Evolutionary conservation across 306 rosid species (phyloP), one percentile per base, ranked within the genome.

Genomic region (Adenanthera pavonina): DNA sequence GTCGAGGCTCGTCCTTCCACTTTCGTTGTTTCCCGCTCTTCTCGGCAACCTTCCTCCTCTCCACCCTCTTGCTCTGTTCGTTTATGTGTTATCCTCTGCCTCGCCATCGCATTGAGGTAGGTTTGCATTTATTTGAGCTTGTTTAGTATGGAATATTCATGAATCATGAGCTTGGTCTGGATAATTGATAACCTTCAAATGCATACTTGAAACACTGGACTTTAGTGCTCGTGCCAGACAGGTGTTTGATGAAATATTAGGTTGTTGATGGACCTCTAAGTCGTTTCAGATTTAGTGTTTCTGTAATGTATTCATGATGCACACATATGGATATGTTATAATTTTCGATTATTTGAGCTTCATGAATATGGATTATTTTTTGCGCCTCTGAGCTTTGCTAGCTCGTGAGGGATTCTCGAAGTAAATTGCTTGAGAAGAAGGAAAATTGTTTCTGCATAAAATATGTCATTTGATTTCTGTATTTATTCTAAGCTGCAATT

Each of bases 191-290:
- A 44, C 46, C 35, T 67, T 15, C 15, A 48, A 20, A 57, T 72
- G 52, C 16, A 8, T 20, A 61, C 20, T 54, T 52, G 36, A 9
- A 36, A n/a, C 25, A 19, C n/a, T 72, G 52, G 48, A 35, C 40
- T 75, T 67, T 1, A 43, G 8, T 44, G 66, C 17, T 9, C 52
- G 62, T 83, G 82, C 49, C 25, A 0, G 81, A 69, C 47, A 69
- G 13, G 40, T 83, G 82, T 83, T 74, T 79, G 84, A 84, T 74
- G 78, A 69, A 77, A 66, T 78, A 72, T 75, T 43, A 38, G 76
- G 77, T 72, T 83, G 72, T 46, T 83, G 69, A 83, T 73, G 47
- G 17, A 72, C n/a, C 57, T 44, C 62, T 61, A 19, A 43, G 19
- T 7, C 36, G 9, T 17, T 54, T 74, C 35, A 36, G 19, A 14